Base-by-base conservation (phyloP, 192 early-diverging fungal species). In the Tieghemiomyces parasiticus region DNA sequence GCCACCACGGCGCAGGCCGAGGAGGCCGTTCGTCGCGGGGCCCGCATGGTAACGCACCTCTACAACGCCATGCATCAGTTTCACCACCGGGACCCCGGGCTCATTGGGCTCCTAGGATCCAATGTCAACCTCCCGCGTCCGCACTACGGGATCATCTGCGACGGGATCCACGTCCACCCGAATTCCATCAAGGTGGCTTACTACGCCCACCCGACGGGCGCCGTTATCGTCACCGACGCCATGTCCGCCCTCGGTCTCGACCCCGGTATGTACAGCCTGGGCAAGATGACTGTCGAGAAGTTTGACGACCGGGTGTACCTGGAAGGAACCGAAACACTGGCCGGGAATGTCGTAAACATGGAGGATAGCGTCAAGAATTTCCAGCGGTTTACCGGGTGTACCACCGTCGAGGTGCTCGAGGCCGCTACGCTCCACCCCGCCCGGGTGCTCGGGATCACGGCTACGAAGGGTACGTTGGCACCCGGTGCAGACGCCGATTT, bases 31-130 rank as follows among this genome's bases (percentile, higher is more conserved):
- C 60, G 65, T 2, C 74, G 69, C 9, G 87, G 87, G 10, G 85
- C 85, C 2, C 79, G 71, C 1, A 79, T 80, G 65, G 83, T 91
- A 44, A 89, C 89, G 0, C 89, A 91, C 63, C 67, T 91, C 49
- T 91, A 89, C 70, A 91, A 91, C 61, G 89, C 89, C 35, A 89
- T 89, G 89, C 80, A 82, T 35, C 61, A 83, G 60, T 91, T 91
- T 67, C 89, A 91, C 68, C 89, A 91, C 69, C 81, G 89, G 51
- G 87, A 91, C 63, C 89, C 89, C 4, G 89, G 87, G 46, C 69
- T 87, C 49, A 78, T 89, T 54, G 89, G 89, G 25, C 63, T 89
- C 8, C 69, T 91, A n/a, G 87, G 87, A 30, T 72, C 76, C 0
- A n/a, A n/a, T n/a, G 63, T 68, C 20, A 63, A 62, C 30, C 44